phyloP scores from a whole-genome alignment of 2,329 filamentous ascomycete species.

The Alternaria longipes region DNA sequence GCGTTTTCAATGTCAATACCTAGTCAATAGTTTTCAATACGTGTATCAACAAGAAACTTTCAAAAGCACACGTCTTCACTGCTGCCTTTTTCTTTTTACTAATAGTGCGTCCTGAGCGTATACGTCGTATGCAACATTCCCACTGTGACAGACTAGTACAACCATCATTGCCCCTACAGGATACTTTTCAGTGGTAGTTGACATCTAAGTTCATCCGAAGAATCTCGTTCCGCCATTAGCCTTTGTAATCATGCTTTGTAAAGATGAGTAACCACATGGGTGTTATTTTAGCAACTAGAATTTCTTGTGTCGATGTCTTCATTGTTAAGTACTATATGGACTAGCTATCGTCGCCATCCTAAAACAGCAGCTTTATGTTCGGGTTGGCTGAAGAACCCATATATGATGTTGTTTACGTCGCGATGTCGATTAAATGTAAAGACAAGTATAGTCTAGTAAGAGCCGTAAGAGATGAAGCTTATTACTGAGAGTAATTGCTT shows the following conservation, averaged over 20 bases:
- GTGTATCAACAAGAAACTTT: background rate
- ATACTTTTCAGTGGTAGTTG: background rate
- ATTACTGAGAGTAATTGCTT: background rate
- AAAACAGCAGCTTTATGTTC: background rate
- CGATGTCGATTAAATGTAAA: too few relatives aligned
- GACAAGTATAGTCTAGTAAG: too few relatives aligned
- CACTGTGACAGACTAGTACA: too few relatives aligned
- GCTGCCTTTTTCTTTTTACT: background rate
- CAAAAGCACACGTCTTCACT: background rate
- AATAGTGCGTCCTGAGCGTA: too few relatives aligned
- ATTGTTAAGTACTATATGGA: background rate
- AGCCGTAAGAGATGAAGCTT: background rate
- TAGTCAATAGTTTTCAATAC: background rate
- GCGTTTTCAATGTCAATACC: background rate
- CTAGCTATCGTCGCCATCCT: background rate
- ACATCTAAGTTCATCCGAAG: background rate
- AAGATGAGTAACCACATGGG: too few relatives aligned
- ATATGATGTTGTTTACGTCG: too few relatives aligned
- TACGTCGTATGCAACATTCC: too few relatives aligned
- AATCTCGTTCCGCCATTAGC: background rate
- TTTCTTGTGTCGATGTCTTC: background rate
- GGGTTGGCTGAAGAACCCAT: background rate
- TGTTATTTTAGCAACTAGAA: background rate
- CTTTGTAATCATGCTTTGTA: background rate
- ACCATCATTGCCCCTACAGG: background rate